These are phyloP conservation scores for Cladosporium velox DNA, from an alignment of 2,329 filamentous ascomycete genomes.

Conservation along the genomic window DNA sequence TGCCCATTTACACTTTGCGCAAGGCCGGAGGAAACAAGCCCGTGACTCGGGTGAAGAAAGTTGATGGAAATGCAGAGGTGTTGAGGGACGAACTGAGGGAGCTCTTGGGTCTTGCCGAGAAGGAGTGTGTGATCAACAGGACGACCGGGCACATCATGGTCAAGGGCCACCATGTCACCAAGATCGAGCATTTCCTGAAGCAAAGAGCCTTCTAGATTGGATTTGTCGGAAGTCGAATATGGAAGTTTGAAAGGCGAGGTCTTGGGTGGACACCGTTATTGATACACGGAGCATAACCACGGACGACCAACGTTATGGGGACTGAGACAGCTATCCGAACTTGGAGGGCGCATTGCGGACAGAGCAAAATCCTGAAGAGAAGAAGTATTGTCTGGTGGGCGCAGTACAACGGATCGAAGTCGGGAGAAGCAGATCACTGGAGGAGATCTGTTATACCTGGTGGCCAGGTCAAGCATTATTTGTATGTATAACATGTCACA, in stretches of 20 bases:
- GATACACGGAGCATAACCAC: neutral
- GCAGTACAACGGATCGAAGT: neutral
- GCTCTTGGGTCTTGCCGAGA: conserved; percentile 50
- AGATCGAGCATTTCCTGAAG: conserved; percentile 40
- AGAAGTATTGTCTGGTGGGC: neutral
- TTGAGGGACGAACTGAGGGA: conserved; percentile 65
- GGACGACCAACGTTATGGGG: neutral
- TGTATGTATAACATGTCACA: conserved; percentile 18
- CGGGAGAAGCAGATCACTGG: neutral
- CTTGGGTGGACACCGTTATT: neutral
- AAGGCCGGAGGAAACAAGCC: conserved; percentile 76
- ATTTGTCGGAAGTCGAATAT: neutral
- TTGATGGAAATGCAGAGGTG: conserved; percentile 69
- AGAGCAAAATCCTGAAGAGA: neutral
- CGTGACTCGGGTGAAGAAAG: conserved; percentile 74
- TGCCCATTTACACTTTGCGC: conserved; percentile 73
- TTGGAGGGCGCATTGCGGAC: too few species aligned
- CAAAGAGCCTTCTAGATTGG: conserved; percentile 38
- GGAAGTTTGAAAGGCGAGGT: neutral
- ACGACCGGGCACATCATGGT: conserved; percentile 74
- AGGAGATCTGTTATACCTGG: neutral
- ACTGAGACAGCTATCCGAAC: neutral
- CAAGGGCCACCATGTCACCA: conserved; percentile 48
- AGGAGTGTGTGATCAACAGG: conserved; percentile 58
- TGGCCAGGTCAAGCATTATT: neutral